Base-by-base conservation (phyloP, 257 asterid species). In the Solanum dulcamara region DNA sequence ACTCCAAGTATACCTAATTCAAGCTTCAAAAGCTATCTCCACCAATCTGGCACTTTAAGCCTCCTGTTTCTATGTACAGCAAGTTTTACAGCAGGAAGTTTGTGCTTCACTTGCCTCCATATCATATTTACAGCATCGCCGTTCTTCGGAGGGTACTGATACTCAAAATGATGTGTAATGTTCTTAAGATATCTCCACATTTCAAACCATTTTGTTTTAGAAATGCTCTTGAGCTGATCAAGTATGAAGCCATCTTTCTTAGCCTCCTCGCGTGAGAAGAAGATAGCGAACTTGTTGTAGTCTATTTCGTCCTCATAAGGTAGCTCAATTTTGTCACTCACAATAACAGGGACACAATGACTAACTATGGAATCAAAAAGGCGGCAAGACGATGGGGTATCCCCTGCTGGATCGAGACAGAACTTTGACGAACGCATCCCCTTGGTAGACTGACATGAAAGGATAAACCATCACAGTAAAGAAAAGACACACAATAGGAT, bases 351-450 rank as follows among this genome's bases (percentile, higher is more conserved):
- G 80, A 96, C 91, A 59, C 99, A 96, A 89, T 96, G 98, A 91
- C 96, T 96, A 55, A 95, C 98, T 22, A 96, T 93, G 33, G 98
- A 95, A 88, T 96, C 99, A 67, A 96, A 96, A 59, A 96, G 94
- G 55, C 98, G 99, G 83, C 99, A 96, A 37, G 99, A 96, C 81
- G 99, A 96, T 48, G 99, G 99, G 9, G 98, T 96, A 90, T 96
- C 99, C 1, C 99, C 99, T 2, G 98, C 99, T 13, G 98, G 98
- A 80, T 96, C 88, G 59, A 96, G 91, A 84, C 99, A 96, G 83
- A 95, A 96, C 90, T 96, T 96, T 30, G 99, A 95, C 11, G 91
- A 88, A 7, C 93, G 98, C 98, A 97, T 97, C 84, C 94, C 96
- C 51, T 88, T 91, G 40, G 93, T 86, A 62, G 99, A 97, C 99